Conservation (phyloP, 176 grass and related monocot genomes). For the Bonia amplexicaulis region DNA sequence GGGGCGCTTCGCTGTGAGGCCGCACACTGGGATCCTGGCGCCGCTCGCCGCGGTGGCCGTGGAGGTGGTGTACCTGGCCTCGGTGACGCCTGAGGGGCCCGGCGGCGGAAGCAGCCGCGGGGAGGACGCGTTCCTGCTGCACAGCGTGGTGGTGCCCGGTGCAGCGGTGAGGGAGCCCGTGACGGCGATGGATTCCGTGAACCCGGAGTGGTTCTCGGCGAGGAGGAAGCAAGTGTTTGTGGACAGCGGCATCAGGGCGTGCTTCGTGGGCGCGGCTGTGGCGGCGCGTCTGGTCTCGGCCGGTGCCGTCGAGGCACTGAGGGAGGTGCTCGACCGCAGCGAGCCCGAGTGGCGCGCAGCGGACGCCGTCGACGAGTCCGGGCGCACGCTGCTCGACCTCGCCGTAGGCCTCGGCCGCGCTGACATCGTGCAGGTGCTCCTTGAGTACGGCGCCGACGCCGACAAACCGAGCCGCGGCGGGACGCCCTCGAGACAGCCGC, state of each 20-base stretch:
- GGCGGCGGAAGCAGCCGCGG: background rate
- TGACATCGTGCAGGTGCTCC: slow-evolving; percentile 65
- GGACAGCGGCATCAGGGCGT: slow-evolving; percentile 54
- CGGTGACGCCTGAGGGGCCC: background rate
- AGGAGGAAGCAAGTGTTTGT: slow-evolving; percentile 73
- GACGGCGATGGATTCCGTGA: slow-evolving; percentile 43
- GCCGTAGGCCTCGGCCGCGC: slow-evolving; percentile 55
- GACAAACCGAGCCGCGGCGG: slow-evolving; percentile 40
- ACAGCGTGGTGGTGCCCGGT: slow-evolving; percentile 67
- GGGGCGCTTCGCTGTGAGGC: slow-evolving; percentile 43
- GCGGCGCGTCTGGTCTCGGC: slow-evolving; percentile 31
- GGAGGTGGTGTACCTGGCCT: slow-evolving; percentile 43
- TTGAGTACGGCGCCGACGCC: slow-evolving; percentile 71
- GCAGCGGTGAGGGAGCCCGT: slow-evolving; percentile 38
- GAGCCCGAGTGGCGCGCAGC: slow-evolving; percentile 56
- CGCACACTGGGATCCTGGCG: slow-evolving; percentile 60
- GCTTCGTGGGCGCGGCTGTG: slow-evolving; percentile 58
- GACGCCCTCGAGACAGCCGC: slow-evolving; percentile 61
- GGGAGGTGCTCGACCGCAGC: slow-evolving; percentile 64
- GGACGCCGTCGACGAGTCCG: slow-evolving; percentile 41
- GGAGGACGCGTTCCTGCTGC: slow-evolving; percentile 65
- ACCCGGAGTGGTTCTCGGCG: slow-evolving; percentile 68
- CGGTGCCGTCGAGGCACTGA: slow-evolving; percentile 49
- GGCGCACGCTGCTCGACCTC: slow-evolving; percentile 52
- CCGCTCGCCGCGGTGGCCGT: slow-evolving; percentile 55